Evolutionary conservation across 176 grass and related monocot genomes (phyloP).

Genomic region (Triticum monococcum): DNA sequence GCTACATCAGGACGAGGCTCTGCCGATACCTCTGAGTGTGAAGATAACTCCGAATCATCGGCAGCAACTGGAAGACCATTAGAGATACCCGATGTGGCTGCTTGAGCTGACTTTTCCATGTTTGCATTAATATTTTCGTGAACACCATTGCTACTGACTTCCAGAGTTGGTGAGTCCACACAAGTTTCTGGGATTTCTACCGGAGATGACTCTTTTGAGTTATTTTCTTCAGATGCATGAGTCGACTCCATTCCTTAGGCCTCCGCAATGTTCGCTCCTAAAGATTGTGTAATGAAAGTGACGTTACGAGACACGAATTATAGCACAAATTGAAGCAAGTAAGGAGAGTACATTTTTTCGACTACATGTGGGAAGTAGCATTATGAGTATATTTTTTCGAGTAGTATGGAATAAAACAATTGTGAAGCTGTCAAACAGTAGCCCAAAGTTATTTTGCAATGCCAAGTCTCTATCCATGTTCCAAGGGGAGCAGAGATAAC

Average conservation of each 20-base stretch:
- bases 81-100: constrained; percentile 3
- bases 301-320: neutral
- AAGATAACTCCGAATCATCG: constrained; percentile 25
- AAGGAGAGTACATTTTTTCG: neutral
- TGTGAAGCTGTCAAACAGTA: neutral
- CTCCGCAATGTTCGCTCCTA: constrained; percentile 10
- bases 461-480: constrained; percentile 12
- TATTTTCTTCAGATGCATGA: constrained; percentile 32
- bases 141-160: neutral
- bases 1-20: constrained; percentile 10
- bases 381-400: neutral
- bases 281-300: constrained; percentile 27
- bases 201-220: constrained; percentile 32
- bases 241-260: constrained; percentile 26
- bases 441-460: neutral
- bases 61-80: neutral
- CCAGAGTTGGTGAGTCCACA: constrained; percentile 28
- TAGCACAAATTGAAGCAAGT: constrained; percentile 20
- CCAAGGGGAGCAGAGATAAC: neutral
- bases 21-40: neutral
- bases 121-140: neutral
- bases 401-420: neutral
- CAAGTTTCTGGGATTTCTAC: constrained; percentile 37
- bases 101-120: constrained; percentile 1
- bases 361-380: neutral